These are phyloP conservation scores for Trichophyton schoenleinii DNA, from an alignment of 2,329 filamentous ascomycete species.

Conservation along the genomic window DNA sequence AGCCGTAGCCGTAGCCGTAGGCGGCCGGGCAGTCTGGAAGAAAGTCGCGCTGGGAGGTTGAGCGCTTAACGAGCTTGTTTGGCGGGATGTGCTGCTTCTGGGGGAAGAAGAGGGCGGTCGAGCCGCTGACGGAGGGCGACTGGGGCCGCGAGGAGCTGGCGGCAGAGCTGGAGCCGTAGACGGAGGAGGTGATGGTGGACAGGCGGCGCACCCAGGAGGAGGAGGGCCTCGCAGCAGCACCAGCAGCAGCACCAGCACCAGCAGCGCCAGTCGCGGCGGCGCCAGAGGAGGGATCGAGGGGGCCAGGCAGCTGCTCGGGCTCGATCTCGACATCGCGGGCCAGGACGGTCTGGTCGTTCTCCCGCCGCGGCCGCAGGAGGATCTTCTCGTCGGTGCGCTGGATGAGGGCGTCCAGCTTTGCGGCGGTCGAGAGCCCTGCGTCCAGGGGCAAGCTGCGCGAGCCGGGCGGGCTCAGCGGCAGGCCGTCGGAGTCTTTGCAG, in stretches of 20 bases:
- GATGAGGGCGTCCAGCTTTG: not conserved
- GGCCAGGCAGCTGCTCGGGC: not conserved
- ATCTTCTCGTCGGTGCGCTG: constrained; percentile 4
- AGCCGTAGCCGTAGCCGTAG: no score
- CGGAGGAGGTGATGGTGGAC: constrained; percentile 39
- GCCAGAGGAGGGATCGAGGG: constrained; percentile 12
- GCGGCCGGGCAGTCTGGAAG: constrained; percentile 24
- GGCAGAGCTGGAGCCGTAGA: constrained; percentile 32
- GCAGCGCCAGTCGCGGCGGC: no score
- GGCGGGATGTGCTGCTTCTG: constrained; percentile 26
- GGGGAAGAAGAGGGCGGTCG: constrained; percentile 37
- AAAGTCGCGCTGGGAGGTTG: constrained; percentile 41
- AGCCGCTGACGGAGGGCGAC: constrained; percentile 43
- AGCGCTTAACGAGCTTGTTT: constrained; percentile 53
- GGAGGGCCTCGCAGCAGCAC: constrained; percentile 25
- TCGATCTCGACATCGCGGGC: constrained; percentile 16
- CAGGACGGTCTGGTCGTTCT: constrained; percentile 20
- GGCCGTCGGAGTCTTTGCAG: no score
- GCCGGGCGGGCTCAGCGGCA: not conserved
- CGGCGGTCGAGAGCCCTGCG: constrained; percentile 3
- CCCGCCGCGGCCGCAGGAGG: constrained; percentile 11
- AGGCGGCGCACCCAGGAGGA: constrained; percentile 46
- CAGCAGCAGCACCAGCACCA: no score
- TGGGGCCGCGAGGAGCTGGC: constrained; percentile 40
- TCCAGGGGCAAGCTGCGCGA: not conserved